A percentile compares a stretch with the other conserved stretches of the same genome.
Conservation (phyloP, 164 flowering plant species). For the Liquidambar formosana region DNA sequence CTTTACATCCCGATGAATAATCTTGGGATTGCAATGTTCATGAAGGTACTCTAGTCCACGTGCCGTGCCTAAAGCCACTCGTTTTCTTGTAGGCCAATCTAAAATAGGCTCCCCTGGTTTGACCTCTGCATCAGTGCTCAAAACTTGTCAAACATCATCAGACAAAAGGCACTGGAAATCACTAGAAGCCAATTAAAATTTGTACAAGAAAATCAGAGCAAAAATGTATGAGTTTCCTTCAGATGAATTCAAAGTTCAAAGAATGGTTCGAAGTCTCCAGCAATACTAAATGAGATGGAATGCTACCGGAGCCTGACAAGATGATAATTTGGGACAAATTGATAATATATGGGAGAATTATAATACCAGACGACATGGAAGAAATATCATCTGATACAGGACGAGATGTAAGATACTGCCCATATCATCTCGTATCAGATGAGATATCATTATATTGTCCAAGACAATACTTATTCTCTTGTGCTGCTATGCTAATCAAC, state of each 20-base stretch:
- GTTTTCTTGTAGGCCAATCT: conserved; percentile 74
- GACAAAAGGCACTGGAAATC: background rate
- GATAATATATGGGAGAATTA: no score
- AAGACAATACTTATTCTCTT: no score
- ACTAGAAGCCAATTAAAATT: background rate
- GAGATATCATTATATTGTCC: no score
- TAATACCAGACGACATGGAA: no score
- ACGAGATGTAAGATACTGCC: no score
- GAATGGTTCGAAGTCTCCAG: no score
- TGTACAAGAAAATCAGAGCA: background rate
- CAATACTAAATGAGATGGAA: no score
- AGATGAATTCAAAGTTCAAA: background rate
- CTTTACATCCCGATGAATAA: conserved; percentile 93
- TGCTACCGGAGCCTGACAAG: no score
- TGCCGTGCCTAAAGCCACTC: conserved; percentile 82
- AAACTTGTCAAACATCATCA: background rate
- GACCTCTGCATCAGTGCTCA: conserved; percentile 49
- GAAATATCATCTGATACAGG: no score
- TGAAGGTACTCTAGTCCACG: conserved; percentile 88
- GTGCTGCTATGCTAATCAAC: no score
- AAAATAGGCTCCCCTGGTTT: conserved; percentile 80
- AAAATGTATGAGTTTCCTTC: background rate
- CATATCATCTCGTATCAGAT: no score
- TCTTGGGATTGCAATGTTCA: conserved; percentile 93
- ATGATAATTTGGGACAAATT: no score